phyloP scores from a whole-genome alignment of 345 rosid genomes.

The Balakata baccata region DNA sequence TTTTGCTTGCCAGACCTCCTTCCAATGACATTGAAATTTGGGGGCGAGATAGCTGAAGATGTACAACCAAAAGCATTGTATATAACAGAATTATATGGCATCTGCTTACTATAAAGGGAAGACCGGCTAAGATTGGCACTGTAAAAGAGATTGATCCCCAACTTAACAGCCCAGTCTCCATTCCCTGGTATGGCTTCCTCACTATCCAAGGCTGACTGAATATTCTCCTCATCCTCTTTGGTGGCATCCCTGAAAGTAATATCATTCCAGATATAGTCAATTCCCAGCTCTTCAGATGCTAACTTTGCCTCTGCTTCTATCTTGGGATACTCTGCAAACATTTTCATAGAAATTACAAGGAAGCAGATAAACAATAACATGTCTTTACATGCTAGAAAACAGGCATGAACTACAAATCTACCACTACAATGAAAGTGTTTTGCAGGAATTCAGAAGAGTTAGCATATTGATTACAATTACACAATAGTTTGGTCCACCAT shows the following conservation, averaged over 20 bases:
- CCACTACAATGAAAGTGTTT: not conserved
- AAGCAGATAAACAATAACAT: not conserved
- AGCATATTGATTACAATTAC: not conserved
- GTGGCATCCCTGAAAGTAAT: conserved; percentile 56
- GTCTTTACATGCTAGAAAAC: not conserved
- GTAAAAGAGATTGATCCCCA: conserved; percentile 82
- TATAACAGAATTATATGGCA: conserved; percentile 87
- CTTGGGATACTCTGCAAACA: conserved; percentile 77
- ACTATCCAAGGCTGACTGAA: conserved; percentile 62
- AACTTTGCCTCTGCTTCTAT: conserved; percentile 75
- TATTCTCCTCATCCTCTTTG: conserved; percentile 64
- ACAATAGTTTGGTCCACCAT: not conserved
- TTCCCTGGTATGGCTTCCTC: conserved; percentile 78
- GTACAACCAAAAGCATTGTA: conserved; percentile 77
- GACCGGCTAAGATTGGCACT: conserved; percentile 82
- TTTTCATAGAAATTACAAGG: conserved; percentile 19
- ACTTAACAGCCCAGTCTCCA: conserved; percentile 92
- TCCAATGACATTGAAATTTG: conserved; percentile 38
- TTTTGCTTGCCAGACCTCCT: conserved; percentile 56
- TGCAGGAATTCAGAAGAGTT: not conserved
- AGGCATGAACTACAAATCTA: not conserved
- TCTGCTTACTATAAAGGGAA: conserved; percentile 86
- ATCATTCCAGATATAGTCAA: conserved; percentile 54
- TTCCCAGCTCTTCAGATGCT: conserved; percentile 71
- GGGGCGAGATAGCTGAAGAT: conserved; percentile 53